Percentiles rank a stretch among this genome's conserved stretches.
These are phyloP conservation scores for Ophiostoma himal-ulmi DNA, from an alignment of 2,329 filamentous ascomycete genomes.

Conservation along the genomic window DNA sequence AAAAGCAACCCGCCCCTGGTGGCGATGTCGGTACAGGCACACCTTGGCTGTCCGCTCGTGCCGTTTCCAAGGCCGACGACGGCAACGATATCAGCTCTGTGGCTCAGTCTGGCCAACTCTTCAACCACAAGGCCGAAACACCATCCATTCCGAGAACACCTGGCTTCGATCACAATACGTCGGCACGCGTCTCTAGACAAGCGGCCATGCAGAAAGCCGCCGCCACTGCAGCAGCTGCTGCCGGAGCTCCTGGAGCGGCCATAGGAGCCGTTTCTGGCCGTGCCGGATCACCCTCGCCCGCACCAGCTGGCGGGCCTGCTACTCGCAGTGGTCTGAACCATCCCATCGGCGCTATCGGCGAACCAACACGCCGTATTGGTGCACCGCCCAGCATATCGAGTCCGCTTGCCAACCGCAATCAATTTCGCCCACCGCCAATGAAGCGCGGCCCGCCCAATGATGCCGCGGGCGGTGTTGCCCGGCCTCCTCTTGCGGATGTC, in stretches of 20 bases:
- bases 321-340: slow-evolving; percentile 39
- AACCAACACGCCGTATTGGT: slow-evolving; percentile 47
- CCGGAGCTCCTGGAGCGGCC: too few relatives aligned
- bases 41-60: slow-evolving; percentile 66
- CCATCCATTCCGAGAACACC: slow-evolving; percentile 86
- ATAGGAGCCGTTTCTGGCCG: not conserved
- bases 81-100: slow-evolving; percentile 37
- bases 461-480: slow-evolving; percentile 25
- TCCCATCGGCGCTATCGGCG: slow-evolving; percentile 38
- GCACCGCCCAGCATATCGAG: slow-evolving; percentile 50
- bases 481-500: slow-evolving; percentile 48
- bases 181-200: slow-evolving; percentile 30
- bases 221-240: not conserved
- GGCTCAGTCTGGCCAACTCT: slow-evolving; percentile 47
- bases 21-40: slow-evolving; percentile 32
- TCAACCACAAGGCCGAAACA: slow-evolving; percentile 69
- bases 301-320: not conserved
- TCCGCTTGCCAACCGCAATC: slow-evolving; percentile 52
- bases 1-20: not conserved
- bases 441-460: slow-evolving; percentile 41
- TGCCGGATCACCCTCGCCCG: not conserved
- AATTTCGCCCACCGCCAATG: slow-evolving; percentile 55
- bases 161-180: slow-evolving; percentile 74
- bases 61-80: slow-evolving; percentile 49
- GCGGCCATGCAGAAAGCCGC: slow-evolving; percentile 5